Conservation (phyloP, 108 stramenopile genomes). For the Conticribra weissflogii region DNA sequence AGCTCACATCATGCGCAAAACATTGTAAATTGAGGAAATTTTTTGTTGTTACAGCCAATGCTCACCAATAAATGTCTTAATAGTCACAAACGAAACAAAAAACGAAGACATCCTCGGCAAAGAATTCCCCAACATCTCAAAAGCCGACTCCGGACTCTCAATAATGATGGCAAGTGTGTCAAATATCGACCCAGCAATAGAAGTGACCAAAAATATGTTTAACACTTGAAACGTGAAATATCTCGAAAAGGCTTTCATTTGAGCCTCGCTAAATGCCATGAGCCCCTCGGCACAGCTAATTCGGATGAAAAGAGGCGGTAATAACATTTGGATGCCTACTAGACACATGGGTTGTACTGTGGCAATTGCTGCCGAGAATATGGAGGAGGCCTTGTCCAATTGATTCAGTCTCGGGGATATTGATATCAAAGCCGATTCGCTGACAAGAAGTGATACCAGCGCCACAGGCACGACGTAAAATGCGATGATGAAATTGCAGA, state of each 20-base stretch:
- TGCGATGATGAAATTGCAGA: slow-evolving; percentile 77
- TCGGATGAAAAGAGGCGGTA: slow-evolving; percentile 84
- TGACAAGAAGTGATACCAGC: slow-evolving; percentile 83
- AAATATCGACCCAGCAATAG: slow-evolving; percentile 89
- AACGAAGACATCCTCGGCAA: slow-evolving; percentile 88
- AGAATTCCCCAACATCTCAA: slow-evolving; percentile 88
- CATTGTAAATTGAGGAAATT: too few relatives aligned
- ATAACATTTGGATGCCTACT: slow-evolving; percentile 77
- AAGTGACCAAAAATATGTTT: slow-evolving; percentile 91
- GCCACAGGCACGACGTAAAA: slow-evolving; percentile 88
- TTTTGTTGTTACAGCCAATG: too few relatives aligned
- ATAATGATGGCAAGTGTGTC: slow-evolving; percentile 86
- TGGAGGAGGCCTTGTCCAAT: slow-evolving; percentile 74
- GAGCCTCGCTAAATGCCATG: slow-evolving; percentile 80
- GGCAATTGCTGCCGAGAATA: slow-evolving; percentile 81
- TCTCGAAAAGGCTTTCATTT: slow-evolving; percentile 87
- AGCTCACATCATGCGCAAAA: too few relatives aligned
- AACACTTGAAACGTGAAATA: slow-evolving; percentile 91
- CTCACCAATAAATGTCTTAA: slow-evolving; percentile 90
- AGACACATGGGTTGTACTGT: slow-evolving; percentile 89
- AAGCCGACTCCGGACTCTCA: slow-evolving; percentile 85
- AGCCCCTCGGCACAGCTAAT: slow-evolving; percentile 82
- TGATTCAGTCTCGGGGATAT: slow-evolving; percentile 79
- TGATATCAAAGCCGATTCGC: slow-evolving; percentile 79
- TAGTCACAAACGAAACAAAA: slow-evolving; percentile 88